A percentile compares a stretch with the other conserved stretches of the same genome.
These are phyloP conservation scores for Trametes cingulata DNA, from an alignment of 768 basidiomycete species.

Conservation along the genomic window DNA sequence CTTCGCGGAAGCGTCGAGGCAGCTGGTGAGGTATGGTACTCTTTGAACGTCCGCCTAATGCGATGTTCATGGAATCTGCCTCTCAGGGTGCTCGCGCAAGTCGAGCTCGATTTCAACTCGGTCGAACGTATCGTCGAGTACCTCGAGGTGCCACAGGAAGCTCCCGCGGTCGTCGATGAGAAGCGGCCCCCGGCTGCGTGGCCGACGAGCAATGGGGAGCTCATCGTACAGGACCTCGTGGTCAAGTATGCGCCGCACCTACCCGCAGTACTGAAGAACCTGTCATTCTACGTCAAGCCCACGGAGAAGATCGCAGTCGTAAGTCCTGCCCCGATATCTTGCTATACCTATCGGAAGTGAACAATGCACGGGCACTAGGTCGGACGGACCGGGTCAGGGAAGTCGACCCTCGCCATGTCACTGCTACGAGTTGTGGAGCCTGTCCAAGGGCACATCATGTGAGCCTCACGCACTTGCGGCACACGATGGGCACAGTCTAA, in stretches of 20 bases:
- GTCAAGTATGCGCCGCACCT: constrained; percentile 66
- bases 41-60: background rate
- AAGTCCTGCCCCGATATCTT: constrained; percentile 25
- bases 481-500: too few species aligned
- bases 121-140: constrained; percentile 76
- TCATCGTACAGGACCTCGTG: constrained; percentile 58
- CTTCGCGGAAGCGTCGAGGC: constrained; percentile 68
- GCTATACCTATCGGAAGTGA: background rate
- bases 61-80: background rate
- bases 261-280: constrained; percentile 54
- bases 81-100: constrained; percentile 60
- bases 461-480: too few species aligned
- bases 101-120: constrained; percentile 75
- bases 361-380: constrained; percentile 41
- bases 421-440: constrained; percentile 63
- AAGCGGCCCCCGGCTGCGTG: constrained; percentile 70
- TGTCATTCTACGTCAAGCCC: constrained; percentile 61
- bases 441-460: constrained; percentile 57
- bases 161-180: constrained; percentile 56
- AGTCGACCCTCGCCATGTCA: constrained; percentile 36
- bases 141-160: constrained; percentile 66
- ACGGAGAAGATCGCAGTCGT: constrained; percentile 72
- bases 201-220: constrained; percentile 60
- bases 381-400: constrained; percentile 63
- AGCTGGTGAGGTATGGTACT: constrained; percentile 52